These are phyloP conservation scores for Pezicula carpinea DNA, from an alignment of 2,329 filamentous ascomycete species.

Conservation along the genomic window DNA sequence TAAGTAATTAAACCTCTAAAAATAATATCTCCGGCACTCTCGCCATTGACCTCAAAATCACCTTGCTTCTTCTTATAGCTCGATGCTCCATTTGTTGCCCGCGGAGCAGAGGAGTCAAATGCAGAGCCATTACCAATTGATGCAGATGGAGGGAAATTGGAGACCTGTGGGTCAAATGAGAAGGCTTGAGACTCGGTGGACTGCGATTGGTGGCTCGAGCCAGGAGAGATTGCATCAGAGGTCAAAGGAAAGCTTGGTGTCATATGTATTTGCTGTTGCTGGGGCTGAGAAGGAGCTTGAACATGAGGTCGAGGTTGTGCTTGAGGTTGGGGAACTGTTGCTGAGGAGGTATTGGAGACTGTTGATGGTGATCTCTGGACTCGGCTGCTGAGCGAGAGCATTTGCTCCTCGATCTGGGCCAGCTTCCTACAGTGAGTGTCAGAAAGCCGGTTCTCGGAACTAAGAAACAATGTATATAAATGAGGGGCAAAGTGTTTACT, in stretches of 20 bases:
- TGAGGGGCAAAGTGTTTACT: slow-evolving; percentile 5
- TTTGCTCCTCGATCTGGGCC: slow-evolving; percentile 9
- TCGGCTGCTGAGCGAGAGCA: slow-evolving; percentile 4
- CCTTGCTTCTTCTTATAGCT: slow-evolving; percentile 2
- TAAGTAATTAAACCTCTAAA: slow-evolving; percentile 12
- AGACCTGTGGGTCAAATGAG: too few species aligned
- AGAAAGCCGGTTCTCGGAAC: too few species aligned
- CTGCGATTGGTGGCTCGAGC: not conserved
- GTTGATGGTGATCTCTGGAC: not conserved
- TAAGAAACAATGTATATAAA: not conserved
- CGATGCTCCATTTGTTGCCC: not conserved
- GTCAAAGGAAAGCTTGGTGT: not conserved
- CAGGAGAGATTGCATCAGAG: not conserved
- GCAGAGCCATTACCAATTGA: not conserved
- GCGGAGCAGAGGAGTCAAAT: too few species aligned
- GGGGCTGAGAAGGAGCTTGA: slow-evolving; percentile 1
- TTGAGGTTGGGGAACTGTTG: too few species aligned
- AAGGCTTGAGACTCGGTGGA: not conserved
- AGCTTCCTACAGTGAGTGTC: slow-evolving; percentile 8
- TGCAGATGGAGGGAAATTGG: not conserved
- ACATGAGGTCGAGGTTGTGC: not conserved
- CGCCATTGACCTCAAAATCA: slow-evolving; percentile 11
- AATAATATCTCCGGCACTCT: slow-evolving; percentile 7
- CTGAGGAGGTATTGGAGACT: too few species aligned
- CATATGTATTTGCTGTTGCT: slow-evolving; percentile 3